phyloP scores from a whole-genome alignment of 1,284 basidiomycete genomes.

The Ganoderma leucocontextum region DNA sequence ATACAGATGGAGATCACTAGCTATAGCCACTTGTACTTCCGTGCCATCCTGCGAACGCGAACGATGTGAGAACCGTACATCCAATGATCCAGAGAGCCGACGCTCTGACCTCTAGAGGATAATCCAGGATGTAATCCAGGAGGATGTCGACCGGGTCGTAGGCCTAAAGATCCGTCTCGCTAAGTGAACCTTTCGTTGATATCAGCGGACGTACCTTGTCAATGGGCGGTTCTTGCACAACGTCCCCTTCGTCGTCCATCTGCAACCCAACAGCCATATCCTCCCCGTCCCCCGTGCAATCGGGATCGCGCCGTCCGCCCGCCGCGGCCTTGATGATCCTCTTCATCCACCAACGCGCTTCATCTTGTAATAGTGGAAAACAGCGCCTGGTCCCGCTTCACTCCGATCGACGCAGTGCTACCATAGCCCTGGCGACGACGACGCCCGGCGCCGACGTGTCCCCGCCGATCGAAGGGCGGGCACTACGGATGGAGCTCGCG shows the following conservation, averaged over 20 bases:
- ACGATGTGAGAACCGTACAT: neutral
- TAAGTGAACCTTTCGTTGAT: neutral
- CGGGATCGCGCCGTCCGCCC: constrained; percentile 15
- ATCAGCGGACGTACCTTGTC: constrained; percentile 12
- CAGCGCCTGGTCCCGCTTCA: constrained; percentile 29
- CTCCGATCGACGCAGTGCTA: neutral
- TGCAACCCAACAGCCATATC: neutral
- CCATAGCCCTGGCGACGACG: too few species aligned
- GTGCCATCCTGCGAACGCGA: constrained; percentile 14
- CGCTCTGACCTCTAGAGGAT: constrained; percentile 24
- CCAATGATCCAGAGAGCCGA: neutral
- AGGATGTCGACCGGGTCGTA: constrained; percentile 32
- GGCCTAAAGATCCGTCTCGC: constrained; percentile 10
- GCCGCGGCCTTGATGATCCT: constrained; percentile 30
- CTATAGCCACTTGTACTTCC: constrained; percentile 31
- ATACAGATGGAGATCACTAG: constrained; percentile 32
- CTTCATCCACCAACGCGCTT: constrained; percentile 26
- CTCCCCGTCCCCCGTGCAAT: constrained; percentile 14
- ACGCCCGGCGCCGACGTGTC: neutral
- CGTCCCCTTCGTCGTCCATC: constrained; percentile 3
- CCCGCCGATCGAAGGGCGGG: neutral
- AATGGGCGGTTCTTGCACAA: constrained; percentile 20
- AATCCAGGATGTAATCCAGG: constrained; percentile 32
- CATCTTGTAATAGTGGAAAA: constrained; percentile 38
- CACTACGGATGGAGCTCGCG: neutral